Evolutionary conservation across 2,329 filamentous ascomycete species (phyloP).

Genomic region (Cercospora sp.): DNA sequence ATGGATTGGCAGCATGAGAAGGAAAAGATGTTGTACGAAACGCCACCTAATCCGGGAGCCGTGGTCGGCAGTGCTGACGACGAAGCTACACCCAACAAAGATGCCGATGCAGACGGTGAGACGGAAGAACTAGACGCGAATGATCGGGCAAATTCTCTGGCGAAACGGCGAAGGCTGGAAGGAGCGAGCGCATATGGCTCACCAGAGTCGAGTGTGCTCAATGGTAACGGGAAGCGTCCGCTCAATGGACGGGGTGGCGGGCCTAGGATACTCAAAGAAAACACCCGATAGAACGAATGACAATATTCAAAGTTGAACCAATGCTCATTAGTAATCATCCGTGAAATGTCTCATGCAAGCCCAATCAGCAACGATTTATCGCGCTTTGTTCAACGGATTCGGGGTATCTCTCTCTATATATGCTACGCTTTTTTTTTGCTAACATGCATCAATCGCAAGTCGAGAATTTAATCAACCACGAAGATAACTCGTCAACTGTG

Average conservation of each 20-base stretch:
- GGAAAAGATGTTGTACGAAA: constrained; percentile 32
- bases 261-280: constrained; percentile 5
- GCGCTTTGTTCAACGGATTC: background rate
- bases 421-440: constrained; percentile 6
- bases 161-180: constrained; percentile 20
- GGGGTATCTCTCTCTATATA: constrained; percentile 7
- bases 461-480: constrained; percentile 17
- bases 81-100: constrained; percentile 15
- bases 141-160: constrained; percentile 18
- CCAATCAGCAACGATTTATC: background rate
- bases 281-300: background rate
- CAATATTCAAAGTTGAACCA: background rate
- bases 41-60: constrained; percentile 34
- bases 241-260: background rate
- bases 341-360: background rate
- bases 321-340: background rate
- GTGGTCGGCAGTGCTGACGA: constrained; percentile 30
- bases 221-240: constrained; percentile 8
- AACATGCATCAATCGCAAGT: background rate
- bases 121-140: constrained; percentile 21
- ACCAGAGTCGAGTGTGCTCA: background rate
- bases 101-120: constrained; percentile 29
- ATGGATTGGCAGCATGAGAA: constrained; percentile 2
- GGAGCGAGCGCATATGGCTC: background rate
- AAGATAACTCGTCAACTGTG: constrained; percentile 59